Conservation (phyloP, 768 basidiomycete genomes). For the Mycena rosella region DNA sequence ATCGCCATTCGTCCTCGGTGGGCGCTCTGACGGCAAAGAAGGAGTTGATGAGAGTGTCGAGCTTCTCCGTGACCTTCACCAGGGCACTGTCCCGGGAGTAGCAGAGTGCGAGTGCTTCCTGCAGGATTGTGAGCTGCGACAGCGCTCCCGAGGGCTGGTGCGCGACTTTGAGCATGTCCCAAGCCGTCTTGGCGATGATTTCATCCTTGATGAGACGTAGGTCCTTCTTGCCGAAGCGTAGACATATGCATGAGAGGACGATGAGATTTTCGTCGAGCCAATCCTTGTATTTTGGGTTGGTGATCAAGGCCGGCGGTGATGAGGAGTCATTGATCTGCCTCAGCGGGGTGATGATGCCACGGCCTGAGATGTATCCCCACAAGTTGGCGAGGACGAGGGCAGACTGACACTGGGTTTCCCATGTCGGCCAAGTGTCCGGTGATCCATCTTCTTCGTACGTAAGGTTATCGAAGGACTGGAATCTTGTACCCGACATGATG, state of each 20-base stretch:
- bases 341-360: neutral
- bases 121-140: conserved; percentile 15
- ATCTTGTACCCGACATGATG: conserved; percentile 4
- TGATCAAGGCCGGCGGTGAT: neutral
- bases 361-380: conserved; percentile 1
- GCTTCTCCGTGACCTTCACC: neutral
- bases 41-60: neutral
- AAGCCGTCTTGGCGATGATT: neutral
- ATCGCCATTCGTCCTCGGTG: conserved; percentile 7
- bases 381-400: conserved; percentile 8
- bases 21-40: conserved; percentile 8
- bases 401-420: conserved; percentile 2
- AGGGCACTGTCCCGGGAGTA: neutral
- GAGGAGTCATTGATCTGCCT: neutral
- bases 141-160: conserved; percentile 6
- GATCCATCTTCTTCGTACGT: neutral
- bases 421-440: conserved; percentile 5
- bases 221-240: neutral
- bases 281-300: neutral
- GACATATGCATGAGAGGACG: neutral
- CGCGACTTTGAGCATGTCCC: neutral
- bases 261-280: conserved; percentile 18
- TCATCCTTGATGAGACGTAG: conserved; percentile 10
- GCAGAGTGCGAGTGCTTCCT: conserved; percentile 1
- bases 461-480: neutral